Conservation (phyloP, 495 filamentous ascomycete genomes). For the Staphylotrichum longicolle region DNA sequence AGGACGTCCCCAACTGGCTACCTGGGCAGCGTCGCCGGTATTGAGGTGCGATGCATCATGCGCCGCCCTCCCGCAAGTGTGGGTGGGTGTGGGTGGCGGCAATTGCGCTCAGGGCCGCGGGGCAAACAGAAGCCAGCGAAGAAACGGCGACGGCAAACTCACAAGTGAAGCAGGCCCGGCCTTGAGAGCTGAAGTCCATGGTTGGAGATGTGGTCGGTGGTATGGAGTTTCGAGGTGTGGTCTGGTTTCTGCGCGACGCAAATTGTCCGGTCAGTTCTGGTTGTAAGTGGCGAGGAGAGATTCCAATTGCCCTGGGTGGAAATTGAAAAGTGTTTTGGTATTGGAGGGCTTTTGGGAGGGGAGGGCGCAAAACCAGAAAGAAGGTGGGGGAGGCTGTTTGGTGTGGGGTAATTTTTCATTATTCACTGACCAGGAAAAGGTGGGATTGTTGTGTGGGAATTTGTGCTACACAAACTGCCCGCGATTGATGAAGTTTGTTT, state of each 20-base stretch:
- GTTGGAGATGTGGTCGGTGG: conserved; percentile 19
- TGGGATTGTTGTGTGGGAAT: conserved; percentile 6
- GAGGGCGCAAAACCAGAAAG: conserved; percentile 26
- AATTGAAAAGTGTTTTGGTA: conserved; percentile 25
- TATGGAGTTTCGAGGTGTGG: conserved; percentile 4
- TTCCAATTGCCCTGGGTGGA: conserved; percentile 18
- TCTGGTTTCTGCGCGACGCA: conserved; percentile 22
- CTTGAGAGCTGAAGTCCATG: conserved; percentile 42
- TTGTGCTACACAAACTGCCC: conserved; percentile 19
- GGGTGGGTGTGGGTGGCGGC: conserved; percentile 14
- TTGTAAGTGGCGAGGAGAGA: conserved; percentile 23
- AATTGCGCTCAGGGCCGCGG: conserved; percentile 21
- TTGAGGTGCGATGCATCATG: conserved; percentile 7
- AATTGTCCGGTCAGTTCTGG: conserved; percentile 23
- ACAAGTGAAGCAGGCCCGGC: conserved; percentile 51
- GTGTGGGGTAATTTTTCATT: conserved; percentile 27
- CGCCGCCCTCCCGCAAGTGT: conserved; percentile 3
- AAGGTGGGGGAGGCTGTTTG: conserved; percentile 27
- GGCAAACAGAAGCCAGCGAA: conserved; percentile 29
- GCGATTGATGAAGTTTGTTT: conserved; percentile 14
- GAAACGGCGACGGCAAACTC: conserved; percentile 34
- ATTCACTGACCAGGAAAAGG: conserved; percentile 9
- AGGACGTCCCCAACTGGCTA: conserved; percentile 1
- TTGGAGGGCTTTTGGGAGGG: conserved; percentile 25
- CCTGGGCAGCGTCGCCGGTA: neutral